These are phyloP conservation scores for Hypoxylon sp. DNA, from an alignment of 2,329 filamentous ascomycete species.

Conservation along the genomic window DNA sequence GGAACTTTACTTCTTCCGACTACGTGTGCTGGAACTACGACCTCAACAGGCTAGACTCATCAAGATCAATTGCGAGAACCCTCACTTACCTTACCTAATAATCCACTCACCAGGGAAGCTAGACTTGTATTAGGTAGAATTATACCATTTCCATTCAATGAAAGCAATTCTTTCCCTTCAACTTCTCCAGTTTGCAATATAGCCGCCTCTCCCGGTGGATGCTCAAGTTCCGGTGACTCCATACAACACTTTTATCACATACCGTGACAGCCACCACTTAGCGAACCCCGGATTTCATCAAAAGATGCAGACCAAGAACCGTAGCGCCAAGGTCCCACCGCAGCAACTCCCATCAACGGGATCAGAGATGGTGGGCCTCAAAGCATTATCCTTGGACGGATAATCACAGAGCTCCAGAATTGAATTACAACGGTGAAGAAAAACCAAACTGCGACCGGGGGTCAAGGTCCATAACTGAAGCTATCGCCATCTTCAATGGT, in stretches of 20 bases:
- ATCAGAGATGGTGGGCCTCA: conserved; percentile 39
- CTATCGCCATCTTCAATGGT: conserved; percentile 30
- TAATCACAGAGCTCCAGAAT: conserved; percentile 39
- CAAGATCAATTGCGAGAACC: background rate
- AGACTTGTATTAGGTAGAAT: background rate
- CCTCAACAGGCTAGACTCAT: conserved; percentile 1
- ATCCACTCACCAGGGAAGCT: background rate
- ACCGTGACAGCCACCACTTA: conserved; percentile 40
- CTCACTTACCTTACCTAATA: background rate
- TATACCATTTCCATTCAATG: background rate
- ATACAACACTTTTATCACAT: conserved; percentile 33
- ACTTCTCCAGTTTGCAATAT: conserved; percentile 29
- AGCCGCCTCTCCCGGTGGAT: conserved; percentile 32
- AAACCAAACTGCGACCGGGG: conserved; percentile 25
- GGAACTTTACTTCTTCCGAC: conserved; percentile 10
- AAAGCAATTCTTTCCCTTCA: background rate
- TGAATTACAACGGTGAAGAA: conserved; percentile 21
- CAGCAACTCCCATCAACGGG: conserved; percentile 38
- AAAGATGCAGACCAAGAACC: conserved; percentile 39
- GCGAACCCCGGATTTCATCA: conserved; percentile 46
- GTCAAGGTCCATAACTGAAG: conserved; percentile 26
- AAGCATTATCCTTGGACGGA: conserved; percentile 41
- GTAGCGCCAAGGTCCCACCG: conserved; percentile 43
- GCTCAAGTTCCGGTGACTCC: conserved; percentile 37
- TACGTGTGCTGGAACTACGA: background rate